Conservation (phyloP, 345 rosid species). For the Eucalyptus regnans region DNA sequence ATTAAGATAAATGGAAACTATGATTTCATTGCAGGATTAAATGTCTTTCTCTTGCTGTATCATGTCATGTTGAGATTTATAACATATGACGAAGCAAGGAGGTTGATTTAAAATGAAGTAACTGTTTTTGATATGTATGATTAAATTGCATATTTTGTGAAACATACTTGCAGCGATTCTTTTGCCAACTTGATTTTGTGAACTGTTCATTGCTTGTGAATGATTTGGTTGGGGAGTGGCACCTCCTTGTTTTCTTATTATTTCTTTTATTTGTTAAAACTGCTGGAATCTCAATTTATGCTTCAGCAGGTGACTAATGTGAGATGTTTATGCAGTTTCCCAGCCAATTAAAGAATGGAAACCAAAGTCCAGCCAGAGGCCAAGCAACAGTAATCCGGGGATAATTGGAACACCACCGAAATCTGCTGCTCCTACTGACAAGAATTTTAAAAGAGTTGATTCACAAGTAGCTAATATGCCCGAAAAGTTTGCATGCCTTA, state of each 20-base stretch:
- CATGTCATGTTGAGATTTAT: not conserved
- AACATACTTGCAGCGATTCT: not conserved
- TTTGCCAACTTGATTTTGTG: not conserved
- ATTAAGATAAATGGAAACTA: not conserved
- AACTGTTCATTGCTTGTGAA: not conserved
- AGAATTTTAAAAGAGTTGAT: slow-evolving; percentile 30
- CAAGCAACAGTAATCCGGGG: slow-evolving; percentile 29
- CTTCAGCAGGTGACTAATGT: not conserved
- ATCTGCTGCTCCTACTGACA: slow-evolving; percentile 27
- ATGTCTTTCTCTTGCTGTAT: not conserved
- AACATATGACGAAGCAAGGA: not conserved
- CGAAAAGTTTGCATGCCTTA: slow-evolving; percentile 34
- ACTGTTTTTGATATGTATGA: not conserved
- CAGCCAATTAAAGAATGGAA: slow-evolving; percentile 81
- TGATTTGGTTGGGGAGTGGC: not conserved
- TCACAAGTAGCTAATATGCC: slow-evolving; percentile 32
- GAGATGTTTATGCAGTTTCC: slow-evolving; percentile 26
- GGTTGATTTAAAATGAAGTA: not conserved
- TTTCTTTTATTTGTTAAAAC: not conserved
- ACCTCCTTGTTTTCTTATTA: not conserved
- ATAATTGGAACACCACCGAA: slow-evolving; percentile 58
- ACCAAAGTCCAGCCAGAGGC: slow-evolving; percentile 65
- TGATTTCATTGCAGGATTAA: not conserved
- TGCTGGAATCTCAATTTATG: not conserved
- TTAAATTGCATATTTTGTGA: not conserved